phyloP scores from a whole-genome alignment of 2,329 filamentous ascomycete genomes.

The Colletotrichum filicis region DNA sequence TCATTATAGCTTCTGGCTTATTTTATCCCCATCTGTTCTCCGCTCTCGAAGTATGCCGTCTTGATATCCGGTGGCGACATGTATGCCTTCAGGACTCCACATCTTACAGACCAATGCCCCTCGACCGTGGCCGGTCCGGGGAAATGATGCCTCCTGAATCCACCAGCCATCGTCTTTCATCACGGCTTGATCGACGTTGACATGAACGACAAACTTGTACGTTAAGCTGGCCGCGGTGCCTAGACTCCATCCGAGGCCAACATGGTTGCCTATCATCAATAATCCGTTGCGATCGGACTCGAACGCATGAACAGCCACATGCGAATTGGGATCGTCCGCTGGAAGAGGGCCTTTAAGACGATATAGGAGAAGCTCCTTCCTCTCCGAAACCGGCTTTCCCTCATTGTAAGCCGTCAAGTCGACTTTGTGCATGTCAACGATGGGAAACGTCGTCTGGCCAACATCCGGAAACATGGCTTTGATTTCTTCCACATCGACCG shows the following conservation, averaged over 20 bases:
- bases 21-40: slow-evolving; percentile 37
- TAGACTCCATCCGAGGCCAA: slow-evolving; percentile 56
- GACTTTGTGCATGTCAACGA: slow-evolving; percentile 65
- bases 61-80: slow-evolving; percentile 66
- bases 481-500: slow-evolving; percentile 56
- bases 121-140: slow-evolving; percentile 57
- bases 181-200: slow-evolving; percentile 58
- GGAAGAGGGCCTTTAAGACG: slow-evolving; percentile 57
- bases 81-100: slow-evolving; percentile 64
- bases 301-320: slow-evolving; percentile 61
- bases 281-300: slow-evolving; percentile 65
- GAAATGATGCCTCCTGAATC: slow-evolving; percentile 63
- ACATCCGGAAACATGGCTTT: slow-evolving; percentile 48
- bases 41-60: slow-evolving; percentile 54
- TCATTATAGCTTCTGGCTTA: slow-evolving; percentile 34
- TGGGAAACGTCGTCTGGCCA: slow-evolving; percentile 57
- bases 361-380: slow-evolving; percentile 61
- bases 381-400: slow-evolving; percentile 53
- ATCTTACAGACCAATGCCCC: slow-evolving; percentile 60
- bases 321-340: slow-evolving; percentile 52
- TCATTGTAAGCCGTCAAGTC: slow-evolving; percentile 60
- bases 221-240: slow-evolving; percentile 58
- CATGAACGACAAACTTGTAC: slow-evolving; percentile 64
- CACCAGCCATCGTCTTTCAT: slow-evolving; percentile 62
- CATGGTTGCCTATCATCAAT: slow-evolving; percentile 61